Evolutionary conservation across 192 early-diverging fungal genomes (phyloP), one percentile per base, ranked within the genome.

Genomic region (Dissophora ornata): DNA sequence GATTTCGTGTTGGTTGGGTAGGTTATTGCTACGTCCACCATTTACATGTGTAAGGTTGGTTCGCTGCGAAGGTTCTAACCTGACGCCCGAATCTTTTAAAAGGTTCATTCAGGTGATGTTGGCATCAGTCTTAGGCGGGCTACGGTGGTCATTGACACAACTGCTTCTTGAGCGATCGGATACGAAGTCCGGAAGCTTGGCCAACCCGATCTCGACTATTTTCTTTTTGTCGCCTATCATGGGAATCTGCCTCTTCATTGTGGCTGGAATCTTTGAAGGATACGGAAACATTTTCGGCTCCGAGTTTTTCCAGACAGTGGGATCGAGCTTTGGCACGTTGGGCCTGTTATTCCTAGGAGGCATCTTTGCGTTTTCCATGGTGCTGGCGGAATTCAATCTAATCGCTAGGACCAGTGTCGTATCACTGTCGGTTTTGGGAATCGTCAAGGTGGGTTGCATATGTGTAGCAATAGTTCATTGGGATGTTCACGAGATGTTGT

Each of bases 81-180:
- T n/a, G n/a, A n/a, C n/a, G n/a, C n/a, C n/a, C n/a, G n/a, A n/a
- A n/a, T n/a, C n/a, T n/a, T n/a, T n/a, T n/a, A n/a, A n/a, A n/a
- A n/a, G 85, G 5, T 92, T 94, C 67, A 34, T 93, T 3, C 83
- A 92, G 58, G 94, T 90, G 30, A 92, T 96, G 73, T 67, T 81
- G 5, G 93, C 95, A 1, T 90, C 94, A 21, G 86, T 92, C 4
- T 81, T 95, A 51, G 87, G 93, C 59, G 96, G 96, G 7, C 73
- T 97, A 50, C 85, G 96, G 42, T 97, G 95, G 96, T 86, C 93
- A 18, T 80, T 97, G 51, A 97, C 94, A 3, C 93, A 97, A 64
- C 83, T 97, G 9, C 81, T 98, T 15, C 79, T 98, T 18, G 83
- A 89, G 41, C 64, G 58, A 15, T 44, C 64, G 4, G 59, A 77